Evolutionary conservation across 371 early-diverging fungal species (phyloP), one percentile per base, ranked within the genome.

Genomic region (Actinomucor elegans): DNA sequence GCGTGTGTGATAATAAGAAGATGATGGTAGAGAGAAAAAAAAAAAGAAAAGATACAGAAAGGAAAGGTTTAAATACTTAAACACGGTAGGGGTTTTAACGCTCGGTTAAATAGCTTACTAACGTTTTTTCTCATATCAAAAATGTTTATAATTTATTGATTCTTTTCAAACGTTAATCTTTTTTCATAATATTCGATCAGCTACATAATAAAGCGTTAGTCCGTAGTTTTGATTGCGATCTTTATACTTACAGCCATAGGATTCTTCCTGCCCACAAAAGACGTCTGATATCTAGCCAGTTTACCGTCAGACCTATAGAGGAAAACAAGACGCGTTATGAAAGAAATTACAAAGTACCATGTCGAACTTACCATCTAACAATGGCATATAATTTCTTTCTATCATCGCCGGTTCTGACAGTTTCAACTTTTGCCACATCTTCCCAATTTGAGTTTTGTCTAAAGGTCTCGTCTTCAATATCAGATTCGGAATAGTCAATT

Each of bases 111-210:
- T 24, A 28, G 40, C 37, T 40, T 40, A 50, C 51, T 40, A 50
- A 50, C 29, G 41, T 10, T 31, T 49, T 49, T 49, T 49, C 50
- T 49, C 50, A 49, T 43, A 43, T n/a, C n/a, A n/a, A n/a, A n/a
- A n/a, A n/a, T n/a, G 4, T 18, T 5, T 28, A 3, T 15, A 10
- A n/a, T 28, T 26, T 24, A 3, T 36, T 26, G 7, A 23, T 51
- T 47, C 31, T 52, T 29, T 40, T 56, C 29, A 28, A 62, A 62
- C 5, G 24, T 10, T 15, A 62, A 32, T 42, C 49, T 40, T 2
- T 34, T 41, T 40, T 62, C 63, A 38, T 62, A 62, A 34, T 43
- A 62, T n/a, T 57, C 36, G 21, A 61, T 51, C 26, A 61, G 36
- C 61, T 61, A 49, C 14, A 33, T 20, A 12, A 29, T 34, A n/a